Evolutionary conservation across 176 grass and related monocot species (phyloP).

Genomic region (Rhynchospora tenuis): DNA sequence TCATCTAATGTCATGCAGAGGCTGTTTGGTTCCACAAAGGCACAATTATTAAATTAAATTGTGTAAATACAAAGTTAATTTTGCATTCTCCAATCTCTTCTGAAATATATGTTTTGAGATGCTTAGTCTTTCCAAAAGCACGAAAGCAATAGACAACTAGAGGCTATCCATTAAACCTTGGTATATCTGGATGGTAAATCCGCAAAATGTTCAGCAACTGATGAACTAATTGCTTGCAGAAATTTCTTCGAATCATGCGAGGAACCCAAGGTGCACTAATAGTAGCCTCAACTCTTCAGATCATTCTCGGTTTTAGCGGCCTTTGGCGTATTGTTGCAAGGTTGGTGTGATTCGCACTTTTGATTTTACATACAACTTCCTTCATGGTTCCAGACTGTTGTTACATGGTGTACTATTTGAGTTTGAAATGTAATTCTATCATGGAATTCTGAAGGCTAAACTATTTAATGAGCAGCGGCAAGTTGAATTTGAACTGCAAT

Average conservation of each 20-base stretch:
- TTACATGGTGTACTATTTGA: not conserved
- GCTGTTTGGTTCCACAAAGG: not conserved
- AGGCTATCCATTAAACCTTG: not conserved
- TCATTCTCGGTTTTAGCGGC: constrained; percentile 77
- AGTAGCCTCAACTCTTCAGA: constrained; percentile 73
- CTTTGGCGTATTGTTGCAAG: constrained; percentile 75
- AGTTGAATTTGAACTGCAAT: not conserved
- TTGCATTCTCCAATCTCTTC: not conserved
- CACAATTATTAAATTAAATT: not conserved
- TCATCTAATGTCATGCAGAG: not conserved
- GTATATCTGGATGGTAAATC: not conserved
- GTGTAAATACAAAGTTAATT: not conserved
- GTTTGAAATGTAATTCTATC: not conserved
- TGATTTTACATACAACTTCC: not conserved
- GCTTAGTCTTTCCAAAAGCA: not conserved
- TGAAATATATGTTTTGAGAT: not conserved
- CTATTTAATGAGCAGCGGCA: not conserved
- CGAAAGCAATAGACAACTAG: not conserved
- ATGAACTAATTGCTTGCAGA: constrained; percentile 33
- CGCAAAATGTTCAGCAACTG: not conserved
- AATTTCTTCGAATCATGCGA: constrained; percentile 67
- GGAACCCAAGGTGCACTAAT: constrained; percentile 90
- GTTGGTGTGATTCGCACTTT: constrained; percentile 17
- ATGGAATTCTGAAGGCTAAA: not conserved
- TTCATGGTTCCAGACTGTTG: not conserved